Evolutionary conservation across 768 basidiomycete genomes (phyloP).

Genomic region (Podaxis sp.): DNA sequence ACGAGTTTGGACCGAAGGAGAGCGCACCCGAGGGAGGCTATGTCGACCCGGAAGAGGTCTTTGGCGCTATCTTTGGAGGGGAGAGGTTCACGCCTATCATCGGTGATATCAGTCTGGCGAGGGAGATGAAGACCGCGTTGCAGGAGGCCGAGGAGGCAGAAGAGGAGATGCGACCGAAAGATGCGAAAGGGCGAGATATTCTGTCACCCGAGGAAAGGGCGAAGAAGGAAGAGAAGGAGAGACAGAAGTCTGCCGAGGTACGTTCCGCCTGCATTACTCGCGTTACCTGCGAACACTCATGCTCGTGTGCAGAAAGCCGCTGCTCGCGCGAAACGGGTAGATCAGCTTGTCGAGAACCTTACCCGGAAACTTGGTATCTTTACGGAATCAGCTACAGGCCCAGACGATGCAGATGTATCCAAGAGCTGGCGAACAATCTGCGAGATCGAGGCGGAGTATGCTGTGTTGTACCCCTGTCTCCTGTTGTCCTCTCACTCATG

Average conservation of each 20-base stretch:
- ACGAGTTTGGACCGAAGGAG: conserved; percentile 87
- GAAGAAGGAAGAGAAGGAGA: conserved; percentile 71
- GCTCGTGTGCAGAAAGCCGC: conserved; percentile 65
- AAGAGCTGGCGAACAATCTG: conserved; percentile 78
- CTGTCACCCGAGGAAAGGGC: conserved; percentile 72
- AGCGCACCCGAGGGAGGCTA: conserved; percentile 82
- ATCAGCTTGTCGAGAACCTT: conserved; percentile 75
- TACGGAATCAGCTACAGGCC: conserved; percentile 76
- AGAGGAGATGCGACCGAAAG: conserved; percentile 48
- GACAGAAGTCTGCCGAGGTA: conserved; percentile 66
- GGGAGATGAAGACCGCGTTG: conserved; percentile 90
- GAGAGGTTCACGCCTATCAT: conserved; percentile 86
- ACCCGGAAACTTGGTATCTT: conserved; percentile 85
- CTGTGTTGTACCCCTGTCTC: conserved; percentile 18
- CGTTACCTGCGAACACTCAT: conserved; percentile 15
- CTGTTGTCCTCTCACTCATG: conserved; percentile 6
- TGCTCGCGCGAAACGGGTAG: conserved; percentile 72
- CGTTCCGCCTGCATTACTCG: conserved; percentile 17
- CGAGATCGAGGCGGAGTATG: conserved; percentile 79
- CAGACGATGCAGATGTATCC: conserved; percentile 67
- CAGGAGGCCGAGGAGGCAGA: conserved; percentile 83
- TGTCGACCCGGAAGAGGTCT: conserved; percentile 83
- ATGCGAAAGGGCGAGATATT: conserved; percentile 51
- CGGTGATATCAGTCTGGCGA: conserved; percentile 82
- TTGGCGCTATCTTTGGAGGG: conserved; percentile 86